Conservation (phyloP, 2,329 filamentous ascomycete genomes). For the Cryphonectria carpinicola region DNA sequence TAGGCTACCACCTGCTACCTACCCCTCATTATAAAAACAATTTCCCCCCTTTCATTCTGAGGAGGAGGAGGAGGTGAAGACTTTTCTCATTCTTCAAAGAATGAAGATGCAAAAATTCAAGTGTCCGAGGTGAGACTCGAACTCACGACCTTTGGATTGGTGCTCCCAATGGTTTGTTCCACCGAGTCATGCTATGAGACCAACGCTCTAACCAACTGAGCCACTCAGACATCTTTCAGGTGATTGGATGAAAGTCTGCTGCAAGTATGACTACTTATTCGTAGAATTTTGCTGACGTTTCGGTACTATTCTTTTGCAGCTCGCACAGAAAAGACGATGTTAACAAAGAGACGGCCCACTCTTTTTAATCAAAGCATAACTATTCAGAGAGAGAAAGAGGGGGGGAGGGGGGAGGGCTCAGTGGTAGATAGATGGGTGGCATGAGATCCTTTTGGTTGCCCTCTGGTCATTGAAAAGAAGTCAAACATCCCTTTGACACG, state of each 20-base stretch:
- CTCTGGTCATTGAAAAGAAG: no score
- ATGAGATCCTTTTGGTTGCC: no score
- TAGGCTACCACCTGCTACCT: no score
- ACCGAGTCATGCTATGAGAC: constrained; percentile 37
- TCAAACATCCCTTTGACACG: no score
- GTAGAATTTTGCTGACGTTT: not conserved
- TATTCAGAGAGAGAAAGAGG: no score
- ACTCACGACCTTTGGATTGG: constrained; percentile 49
- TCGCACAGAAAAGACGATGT: no score
- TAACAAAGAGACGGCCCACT: no score
- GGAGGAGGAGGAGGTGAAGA: not conserved
- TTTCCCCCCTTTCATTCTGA: not conserved
- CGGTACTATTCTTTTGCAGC: no score
- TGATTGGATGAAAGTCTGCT: not conserved
- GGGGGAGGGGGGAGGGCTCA: no score
- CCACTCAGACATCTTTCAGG: constrained; percentile 36
- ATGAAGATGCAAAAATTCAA: not conserved
- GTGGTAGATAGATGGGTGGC: no score
- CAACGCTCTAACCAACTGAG: constrained; percentile 47
- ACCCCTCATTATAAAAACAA: not conserved
- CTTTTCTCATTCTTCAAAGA: no score
- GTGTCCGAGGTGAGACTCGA: constrained; percentile 49
- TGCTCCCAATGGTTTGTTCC: constrained; percentile 23
- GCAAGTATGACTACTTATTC: not conserved
- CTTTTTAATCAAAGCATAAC: no score